Base-by-base conservation (phyloP, 352 stramenopile genomes). In the Phytophthora palmivora region DNA sequence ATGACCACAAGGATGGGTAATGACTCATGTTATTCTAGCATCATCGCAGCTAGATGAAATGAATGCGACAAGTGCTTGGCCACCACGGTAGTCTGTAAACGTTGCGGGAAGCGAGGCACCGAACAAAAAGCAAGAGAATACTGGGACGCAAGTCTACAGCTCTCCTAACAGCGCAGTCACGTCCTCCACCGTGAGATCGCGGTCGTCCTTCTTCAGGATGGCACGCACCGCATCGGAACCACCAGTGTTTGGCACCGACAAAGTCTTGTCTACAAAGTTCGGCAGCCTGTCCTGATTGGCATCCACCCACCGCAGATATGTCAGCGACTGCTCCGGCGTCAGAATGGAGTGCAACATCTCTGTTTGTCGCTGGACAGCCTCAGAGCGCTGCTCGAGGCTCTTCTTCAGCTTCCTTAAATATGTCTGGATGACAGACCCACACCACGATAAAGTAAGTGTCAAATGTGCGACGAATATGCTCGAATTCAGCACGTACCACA, bases 381-480 rank as follows among this genome's bases (percentile, higher is more conserved):
- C 77, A n/a, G 87, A 86, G 12, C 86, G 82, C 60, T 87, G 78
- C 63, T 93, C 85, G 7, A 96, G 66, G 33, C 83, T 94, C 37
- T 85, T 83, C 65, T 94, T 92, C 6, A 96, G 76, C 62, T 94
- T 92, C 76, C 82, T 89, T 82, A 96, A 81, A 87, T 96, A 96
- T 42, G 84, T 92, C 87, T 95, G 42, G n/a, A n/a, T 32, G 0
- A 41, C 41, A 15, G 33, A 41, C 21, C 6, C 8, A 16, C 37
- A 52, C 14, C 4, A 46, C 22, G 12, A 43, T 36, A 33, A 12
- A 50, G 16, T 44, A 28, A 61, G 38, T 43, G 47, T 2, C 4
- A 34, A 8, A 34, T 14, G 4, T 15, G 36, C 10, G 18, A 21
- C 16, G n/a, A 34, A 54, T 28, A 2, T n/a, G 32, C 5, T 16